Conservation (phyloP, 345 rosid species). For the Citropsis articulata region DNA sequence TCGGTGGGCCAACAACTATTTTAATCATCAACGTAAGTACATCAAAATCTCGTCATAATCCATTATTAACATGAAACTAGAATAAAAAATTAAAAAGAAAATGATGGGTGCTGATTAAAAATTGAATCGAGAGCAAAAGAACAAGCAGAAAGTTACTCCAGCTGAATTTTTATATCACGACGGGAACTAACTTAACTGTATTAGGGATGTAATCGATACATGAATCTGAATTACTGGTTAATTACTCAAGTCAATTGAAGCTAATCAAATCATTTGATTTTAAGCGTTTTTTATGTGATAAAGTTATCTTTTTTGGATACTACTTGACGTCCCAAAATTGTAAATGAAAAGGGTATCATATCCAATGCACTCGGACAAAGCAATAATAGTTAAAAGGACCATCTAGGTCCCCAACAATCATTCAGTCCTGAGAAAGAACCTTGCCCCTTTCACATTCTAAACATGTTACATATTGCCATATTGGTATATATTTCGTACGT, state of each 20-base stretch:
- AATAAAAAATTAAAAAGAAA: background rate
- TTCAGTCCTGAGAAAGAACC: too few species aligned
- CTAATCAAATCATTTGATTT: conserved; percentile 1
- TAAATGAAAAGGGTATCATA: too few species aligned
- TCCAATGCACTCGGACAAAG: too few species aligned
- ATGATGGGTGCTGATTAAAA: background rate
- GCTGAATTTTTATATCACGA: too few species aligned
- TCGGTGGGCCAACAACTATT: too few species aligned
- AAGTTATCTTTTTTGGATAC: background rate
- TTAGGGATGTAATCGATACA: conserved; percentile 21
- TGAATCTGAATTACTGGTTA: conserved; percentile 12
- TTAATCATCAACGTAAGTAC: too few species aligned
- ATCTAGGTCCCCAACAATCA: too few species aligned
- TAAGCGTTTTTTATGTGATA: background rate
- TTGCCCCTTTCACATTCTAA: conserved; percentile 15
- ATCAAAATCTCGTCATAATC: background rate
- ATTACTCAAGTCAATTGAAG: background rate
- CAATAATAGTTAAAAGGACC: too few species aligned
- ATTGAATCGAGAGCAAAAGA: background rate
- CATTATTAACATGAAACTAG: background rate
- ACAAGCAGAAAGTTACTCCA: background rate
- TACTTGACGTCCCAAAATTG: too few species aligned
- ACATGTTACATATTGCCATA: background rate
- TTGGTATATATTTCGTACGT: too few species aligned
- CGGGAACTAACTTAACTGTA: conserved; percentile 3